phyloP scores from a whole-genome alignment of 768 basidiomycete species.

The Leccinum disarticulatum region DNA sequence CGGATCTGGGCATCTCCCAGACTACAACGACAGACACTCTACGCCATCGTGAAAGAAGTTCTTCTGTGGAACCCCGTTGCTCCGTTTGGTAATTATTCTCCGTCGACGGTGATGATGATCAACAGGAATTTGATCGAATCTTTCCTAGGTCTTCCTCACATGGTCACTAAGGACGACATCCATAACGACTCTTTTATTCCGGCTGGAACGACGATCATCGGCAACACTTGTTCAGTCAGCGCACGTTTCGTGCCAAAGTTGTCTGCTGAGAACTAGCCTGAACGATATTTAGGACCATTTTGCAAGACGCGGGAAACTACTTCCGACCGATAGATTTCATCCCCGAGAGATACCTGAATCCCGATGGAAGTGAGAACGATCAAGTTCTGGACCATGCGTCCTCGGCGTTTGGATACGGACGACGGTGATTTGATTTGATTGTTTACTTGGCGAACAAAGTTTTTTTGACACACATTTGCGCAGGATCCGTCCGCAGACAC shows the following conservation, averaged over 20 bases:
- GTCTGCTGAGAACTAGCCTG: constrained; percentile 5
- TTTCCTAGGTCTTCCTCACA: constrained; percentile 31
- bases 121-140: constrained; percentile 9
- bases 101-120: constrained; percentile 7
- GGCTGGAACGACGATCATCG: constrained; percentile 49
- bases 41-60: constrained; percentile 30
- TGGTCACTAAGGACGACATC: constrained; percentile 32
- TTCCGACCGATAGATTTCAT: constrained; percentile 35
- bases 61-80: constrained; percentile 34
- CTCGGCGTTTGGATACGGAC: constrained; percentile 38
- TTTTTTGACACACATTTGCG: neutral
- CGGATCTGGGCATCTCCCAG: constrained; percentile 31
- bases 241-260: neutral
- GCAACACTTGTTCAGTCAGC: constrained; percentile 52
- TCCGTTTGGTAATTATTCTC: constrained; percentile 31
- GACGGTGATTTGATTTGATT: constrained; percentile 23
- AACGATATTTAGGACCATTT: constrained; percentile 33
- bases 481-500: constrained; percentile 45
- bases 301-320: constrained; percentile 39
- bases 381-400: constrained; percentile 30
- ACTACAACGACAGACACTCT: constrained; percentile 30
- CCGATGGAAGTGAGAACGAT: constrained; percentile 37
- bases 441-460: neutral
- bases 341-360: constrained; percentile 39
- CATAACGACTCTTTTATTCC: constrained; percentile 34